phyloP scores from a whole-genome alignment of 106 monocot genomes.

The Chionographis japonica region DNA sequence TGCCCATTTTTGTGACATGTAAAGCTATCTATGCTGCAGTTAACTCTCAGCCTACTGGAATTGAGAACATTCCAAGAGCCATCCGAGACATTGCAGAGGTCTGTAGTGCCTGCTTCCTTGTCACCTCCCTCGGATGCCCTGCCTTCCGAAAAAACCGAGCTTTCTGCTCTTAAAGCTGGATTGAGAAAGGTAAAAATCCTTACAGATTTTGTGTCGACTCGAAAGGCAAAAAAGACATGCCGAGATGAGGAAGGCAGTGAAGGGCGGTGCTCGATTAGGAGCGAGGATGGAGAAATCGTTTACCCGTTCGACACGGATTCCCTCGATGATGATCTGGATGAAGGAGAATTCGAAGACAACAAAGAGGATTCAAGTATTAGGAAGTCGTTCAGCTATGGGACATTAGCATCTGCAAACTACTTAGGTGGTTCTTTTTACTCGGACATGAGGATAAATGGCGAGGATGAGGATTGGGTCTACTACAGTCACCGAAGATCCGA shows the following conservation, averaged over 20 bases:
- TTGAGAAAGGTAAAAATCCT: conserved; percentile 76
- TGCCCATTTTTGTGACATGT: neutral
- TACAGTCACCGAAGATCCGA: conserved; percentile 49
- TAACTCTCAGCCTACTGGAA: conserved; percentile 62
- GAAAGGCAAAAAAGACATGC: conserved; percentile 42
- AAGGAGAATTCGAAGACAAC: conserved; percentile 32
- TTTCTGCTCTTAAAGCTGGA: conserved; percentile 77
- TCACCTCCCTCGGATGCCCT: conserved; percentile 26
- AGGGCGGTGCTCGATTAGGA: conserved; percentile 43
- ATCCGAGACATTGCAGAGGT: conserved; percentile 36
- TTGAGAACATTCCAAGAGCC: conserved; percentile 44
- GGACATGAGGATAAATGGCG: conserved; percentile 32
- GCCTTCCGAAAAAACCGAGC: conserved; percentile 45
- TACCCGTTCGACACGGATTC: conserved; percentile 63
- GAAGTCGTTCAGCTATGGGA: conserved; percentile 88
- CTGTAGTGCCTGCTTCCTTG: conserved; percentile 27
- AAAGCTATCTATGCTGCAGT: conserved; percentile 32
- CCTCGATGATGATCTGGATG: conserved; percentile 42
- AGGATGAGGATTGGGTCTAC: conserved; percentile 46
- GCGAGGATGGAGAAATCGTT: conserved; percentile 47
- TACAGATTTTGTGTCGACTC: conserved; percentile 52
- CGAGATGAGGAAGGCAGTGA: conserved; percentile 69
- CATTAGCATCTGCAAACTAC: conserved; percentile 56
- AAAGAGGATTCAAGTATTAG: conserved; percentile 40
- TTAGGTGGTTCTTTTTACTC: conserved; percentile 28